A percentile compares a stretch with the other conserved stretches of the same genome.
Conservation (phyloP, 352 stramenopile species). For the Globisporangium uncinulatum region DNA sequence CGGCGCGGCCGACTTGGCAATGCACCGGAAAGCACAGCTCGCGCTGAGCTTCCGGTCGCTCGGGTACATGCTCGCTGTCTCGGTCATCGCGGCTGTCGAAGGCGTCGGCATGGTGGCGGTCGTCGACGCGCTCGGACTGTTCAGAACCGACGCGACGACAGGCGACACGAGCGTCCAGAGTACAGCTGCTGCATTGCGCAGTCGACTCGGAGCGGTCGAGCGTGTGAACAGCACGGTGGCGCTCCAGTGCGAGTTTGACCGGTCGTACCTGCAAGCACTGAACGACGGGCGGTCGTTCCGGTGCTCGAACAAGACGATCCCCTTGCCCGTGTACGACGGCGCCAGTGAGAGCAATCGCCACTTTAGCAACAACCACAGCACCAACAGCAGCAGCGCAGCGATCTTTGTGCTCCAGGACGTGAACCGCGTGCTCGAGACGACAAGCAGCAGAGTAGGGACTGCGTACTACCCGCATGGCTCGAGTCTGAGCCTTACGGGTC, state of each 20-base stretch:
- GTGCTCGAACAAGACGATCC: slow-evolving; percentile 42
- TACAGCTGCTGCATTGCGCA: slow-evolving; percentile 9
- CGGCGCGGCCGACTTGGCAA: slow-evolving; percentile 34
- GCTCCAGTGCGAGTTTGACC: slow-evolving; percentile 25
- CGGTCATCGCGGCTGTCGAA: slow-evolving; percentile 27
- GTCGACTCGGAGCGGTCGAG: slow-evolving; percentile 15
- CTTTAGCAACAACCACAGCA: background rate
- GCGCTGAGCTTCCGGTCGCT: slow-evolving; percentile 31
- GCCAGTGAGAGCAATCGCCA: slow-evolving; percentile 15
- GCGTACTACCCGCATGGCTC: slow-evolving; percentile 22
- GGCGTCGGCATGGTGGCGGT: slow-evolving; percentile 30
- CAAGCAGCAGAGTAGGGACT: background rate
- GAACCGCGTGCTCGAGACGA: slow-evolving; percentile 15
- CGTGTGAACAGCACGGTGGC: slow-evolving; percentile 21
- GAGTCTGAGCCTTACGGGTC: slow-evolving; percentile 3
- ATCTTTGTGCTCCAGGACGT: slow-evolving; percentile 30
- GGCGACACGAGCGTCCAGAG: background rate
- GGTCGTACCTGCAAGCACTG: slow-evolving; percentile 32
- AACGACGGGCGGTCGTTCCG: slow-evolving; percentile 20
- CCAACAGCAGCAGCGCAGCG: slow-evolving; percentile 8
- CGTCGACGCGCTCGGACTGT: slow-evolving; percentile 22
- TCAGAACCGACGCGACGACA: slow-evolving; percentile 7
- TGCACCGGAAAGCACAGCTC: slow-evolving; percentile 26
- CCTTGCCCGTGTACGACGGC: slow-evolving; percentile 26
- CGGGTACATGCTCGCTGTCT: slow-evolving; percentile 24